Evolutionary conservation across 805 yeast species (phyloP).

Genomic region (Ogataea siamensis): DNA sequence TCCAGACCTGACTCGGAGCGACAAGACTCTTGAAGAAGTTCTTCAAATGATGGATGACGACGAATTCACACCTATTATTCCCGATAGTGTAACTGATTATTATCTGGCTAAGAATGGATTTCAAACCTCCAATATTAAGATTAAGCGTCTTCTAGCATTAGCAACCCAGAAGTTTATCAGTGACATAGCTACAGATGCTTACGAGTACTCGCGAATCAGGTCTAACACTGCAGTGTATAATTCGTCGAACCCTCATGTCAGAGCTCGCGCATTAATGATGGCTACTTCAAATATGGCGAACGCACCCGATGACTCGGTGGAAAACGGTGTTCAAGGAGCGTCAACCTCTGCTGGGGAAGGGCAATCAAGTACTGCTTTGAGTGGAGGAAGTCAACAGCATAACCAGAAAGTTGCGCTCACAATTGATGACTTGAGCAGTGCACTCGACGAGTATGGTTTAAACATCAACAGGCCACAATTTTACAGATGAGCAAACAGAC

Average conservation of each 20-base stretch:
- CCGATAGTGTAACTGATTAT: constrained; percentile 94
- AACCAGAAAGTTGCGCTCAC: constrained; percentile 74
- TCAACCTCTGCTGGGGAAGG: constrained; percentile 23
- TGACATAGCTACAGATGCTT: constrained; percentile 95
- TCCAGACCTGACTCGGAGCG: constrained; percentile 72
- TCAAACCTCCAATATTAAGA: constrained; percentile 70
- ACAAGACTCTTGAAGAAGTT: constrained; percentile 79
- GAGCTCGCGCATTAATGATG: constrained; percentile 71
- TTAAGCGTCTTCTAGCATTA: constrained; percentile 81
- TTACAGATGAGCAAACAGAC: constrained; percentile 61
- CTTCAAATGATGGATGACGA: constrained; percentile 89
- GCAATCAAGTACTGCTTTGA: constrained; percentile 10
- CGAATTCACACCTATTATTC: constrained; percentile 92
- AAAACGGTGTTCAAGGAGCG: constrained; percentile 17
- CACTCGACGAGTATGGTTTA: constrained; percentile 79
- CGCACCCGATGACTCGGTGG: constrained; percentile 31
- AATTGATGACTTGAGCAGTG: constrained; percentile 90
- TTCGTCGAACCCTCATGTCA: constrained; percentile 79
- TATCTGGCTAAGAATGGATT: constrained; percentile 79
- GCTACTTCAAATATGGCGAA: constrained; percentile 46
- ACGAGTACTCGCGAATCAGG: constrained; percentile 89
- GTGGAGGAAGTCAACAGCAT: constrained; percentile 22
- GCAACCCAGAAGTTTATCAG: constrained; percentile 95
- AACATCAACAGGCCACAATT: constrained; percentile 91
- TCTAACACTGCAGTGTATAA: constrained; percentile 85